A percentile compares a stretch with the other conserved stretches of the same genome.
Evolutionary conservation across 257 asterid species (phyloP).

Genomic region (Fraxinus quadrangulata): DNA sequence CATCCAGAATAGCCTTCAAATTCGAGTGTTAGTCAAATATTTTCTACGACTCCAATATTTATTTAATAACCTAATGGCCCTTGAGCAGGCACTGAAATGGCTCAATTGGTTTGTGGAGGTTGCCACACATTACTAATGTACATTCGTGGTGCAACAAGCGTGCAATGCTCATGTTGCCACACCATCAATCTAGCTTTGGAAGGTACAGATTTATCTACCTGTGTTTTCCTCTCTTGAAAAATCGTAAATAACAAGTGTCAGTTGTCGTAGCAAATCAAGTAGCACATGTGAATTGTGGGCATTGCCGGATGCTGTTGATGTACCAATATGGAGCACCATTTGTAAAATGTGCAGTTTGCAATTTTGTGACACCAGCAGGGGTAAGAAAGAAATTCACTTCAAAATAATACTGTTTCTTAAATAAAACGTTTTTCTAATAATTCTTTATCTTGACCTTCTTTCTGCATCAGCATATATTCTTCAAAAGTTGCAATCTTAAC

Average conservation of each 20-base stretch:
- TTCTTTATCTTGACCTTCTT: too few species aligned
- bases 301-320: slow-evolving; percentile 53
- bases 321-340: slow-evolving; percentile 58
- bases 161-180: slow-evolving; percentile 63
- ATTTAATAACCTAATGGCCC: background rate
- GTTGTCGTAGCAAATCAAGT: slow-evolving; percentile 52
- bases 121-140: slow-evolving; percentile 63
- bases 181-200: slow-evolving; percentile 57
- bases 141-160: slow-evolving; percentile 60
- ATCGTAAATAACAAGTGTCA: background rate
- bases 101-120: slow-evolving; percentile 61
- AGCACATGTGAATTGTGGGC: slow-evolving; percentile 63
- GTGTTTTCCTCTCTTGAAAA: background rate
- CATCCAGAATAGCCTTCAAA: background rate
- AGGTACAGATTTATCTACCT: slow-evolving; percentile 30
- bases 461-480: too few species aligned
- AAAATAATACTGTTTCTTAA: background rate
- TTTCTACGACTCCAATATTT: background rate
- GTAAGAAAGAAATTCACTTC: slow-evolving; percentile 32
- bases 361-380: slow-evolving; percentile 52
- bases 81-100: slow-evolving; percentile 59
- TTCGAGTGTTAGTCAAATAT: background rate
- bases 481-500: too few species aligned
- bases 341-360: slow-evolving; percentile 62
- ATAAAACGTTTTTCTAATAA: background rate